Percentiles rank a stretch among this genome's conserved stretches.
phyloP scores from a whole-genome alignment of 139 green algal genomes.

The Chlorella sp. region DNA sequence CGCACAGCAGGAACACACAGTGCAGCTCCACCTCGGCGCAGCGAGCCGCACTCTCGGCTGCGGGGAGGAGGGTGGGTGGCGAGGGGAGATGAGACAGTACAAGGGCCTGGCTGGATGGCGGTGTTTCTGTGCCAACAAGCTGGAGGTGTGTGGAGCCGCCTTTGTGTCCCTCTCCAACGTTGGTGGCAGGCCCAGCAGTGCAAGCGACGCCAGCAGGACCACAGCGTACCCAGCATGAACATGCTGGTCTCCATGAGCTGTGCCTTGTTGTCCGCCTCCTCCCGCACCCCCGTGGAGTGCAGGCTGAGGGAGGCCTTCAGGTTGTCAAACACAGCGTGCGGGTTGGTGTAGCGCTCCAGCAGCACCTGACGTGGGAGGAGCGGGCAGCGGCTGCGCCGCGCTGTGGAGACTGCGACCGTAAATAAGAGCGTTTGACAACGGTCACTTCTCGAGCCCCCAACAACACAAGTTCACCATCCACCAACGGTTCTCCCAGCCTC shows the following conservation, averaged over 20 bases:
- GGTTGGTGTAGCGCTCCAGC: neutral
- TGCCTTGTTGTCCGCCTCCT: conserved; percentile 13
- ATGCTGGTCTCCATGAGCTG: conserved; percentile 54
- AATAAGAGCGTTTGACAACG: too few relatives aligned
- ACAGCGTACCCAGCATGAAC: conserved; percentile 46
- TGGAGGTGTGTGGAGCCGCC: too few relatives aligned
- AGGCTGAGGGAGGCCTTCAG: conserved; percentile 33
- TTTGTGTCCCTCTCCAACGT: too few relatives aligned
- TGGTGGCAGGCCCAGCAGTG: neutral
- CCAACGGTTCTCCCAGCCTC: neutral
- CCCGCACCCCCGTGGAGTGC: neutral
- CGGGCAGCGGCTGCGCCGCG: too few relatives aligned
- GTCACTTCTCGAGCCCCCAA: too few relatives aligned
- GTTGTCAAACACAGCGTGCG: conserved; percentile 27
- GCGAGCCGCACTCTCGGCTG: conserved; percentile 37
- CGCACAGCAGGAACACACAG: conserved; percentile 41
- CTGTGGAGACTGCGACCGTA: too few relatives aligned
- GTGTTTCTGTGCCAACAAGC: too few relatives aligned
- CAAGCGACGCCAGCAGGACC: neutral
- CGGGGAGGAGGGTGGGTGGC: neutral
- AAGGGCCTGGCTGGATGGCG: too few relatives aligned
- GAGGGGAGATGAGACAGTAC: too few relatives aligned
- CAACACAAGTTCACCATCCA: too few relatives aligned
- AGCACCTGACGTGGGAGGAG: neutral
- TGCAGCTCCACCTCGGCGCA: conserved; percentile 43